A percentile compares a stretch with the other conserved stretches of the same genome.
These are phyloP conservation scores for Russula emetica DNA, from an alignment of 768 basidiomycete genomes.

Conservation along the genomic window DNA sequence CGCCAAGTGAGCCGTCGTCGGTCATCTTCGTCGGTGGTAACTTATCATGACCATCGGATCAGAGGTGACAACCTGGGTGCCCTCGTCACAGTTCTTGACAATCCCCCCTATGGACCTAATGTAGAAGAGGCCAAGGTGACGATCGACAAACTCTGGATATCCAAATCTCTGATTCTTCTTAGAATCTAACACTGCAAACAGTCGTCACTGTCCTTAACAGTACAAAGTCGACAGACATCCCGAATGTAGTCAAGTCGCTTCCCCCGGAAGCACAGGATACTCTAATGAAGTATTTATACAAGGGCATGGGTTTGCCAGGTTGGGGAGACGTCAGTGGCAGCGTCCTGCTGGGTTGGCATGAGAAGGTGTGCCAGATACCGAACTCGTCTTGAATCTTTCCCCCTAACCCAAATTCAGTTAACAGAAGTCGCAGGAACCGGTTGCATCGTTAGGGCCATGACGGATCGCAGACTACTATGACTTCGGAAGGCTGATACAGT, in stretches of 20 bases:
- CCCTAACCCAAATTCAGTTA: conserved; percentile 46
- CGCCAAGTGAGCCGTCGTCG: conserved; percentile 54
- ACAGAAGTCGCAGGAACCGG: conserved; percentile 93
- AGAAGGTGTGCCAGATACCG: conserved; percentile 63
- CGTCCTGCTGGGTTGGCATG: conserved; percentile 86
- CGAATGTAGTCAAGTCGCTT: conserved; percentile 65
- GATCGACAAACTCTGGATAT: not conserved
- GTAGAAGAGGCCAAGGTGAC: conserved; percentile 88
- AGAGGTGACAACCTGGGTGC: conserved; percentile 80
- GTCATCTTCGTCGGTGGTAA: not conserved
- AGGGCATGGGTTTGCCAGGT: conserved; percentile 76
- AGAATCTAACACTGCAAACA: conserved; percentile 77
- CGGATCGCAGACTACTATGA: conserved; percentile 58
- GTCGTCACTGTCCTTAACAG: conserved; percentile 90
- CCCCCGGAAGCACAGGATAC: conserved; percentile 77
- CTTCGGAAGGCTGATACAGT: conserved; percentile 8
- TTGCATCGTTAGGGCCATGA: conserved; percentile 87
- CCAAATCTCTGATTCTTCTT: conserved; percentile 7
- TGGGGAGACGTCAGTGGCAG: conserved; percentile 62
- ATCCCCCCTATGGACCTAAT: conserved; percentile 83
- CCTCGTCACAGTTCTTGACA: conserved; percentile 63
- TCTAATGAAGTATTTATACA: conserved; percentile 97
- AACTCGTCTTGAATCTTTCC: not conserved
- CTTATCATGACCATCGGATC: conserved; percentile 5
- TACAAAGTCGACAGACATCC: conserved; percentile 85